Evolutionary conservation across 2,329 filamentous ascomycete genomes (phyloP), one percentile per base, ranked within the genome.

Genomic region (Fusarium continuum): DNA sequence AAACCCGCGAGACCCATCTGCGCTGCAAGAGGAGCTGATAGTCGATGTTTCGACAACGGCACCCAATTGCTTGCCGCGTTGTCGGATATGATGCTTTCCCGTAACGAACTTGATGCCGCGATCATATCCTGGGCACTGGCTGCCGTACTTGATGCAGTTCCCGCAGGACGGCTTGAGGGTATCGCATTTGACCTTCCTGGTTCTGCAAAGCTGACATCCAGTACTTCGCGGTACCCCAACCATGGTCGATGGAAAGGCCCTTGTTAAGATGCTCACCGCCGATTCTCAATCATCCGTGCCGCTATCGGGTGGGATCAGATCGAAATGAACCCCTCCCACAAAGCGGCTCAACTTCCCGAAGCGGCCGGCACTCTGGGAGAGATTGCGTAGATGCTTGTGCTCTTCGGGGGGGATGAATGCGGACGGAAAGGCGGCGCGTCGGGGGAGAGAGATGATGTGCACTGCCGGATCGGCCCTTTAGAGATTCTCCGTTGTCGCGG

Each of bases 151-250:
- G 48, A 68, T 55, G 65, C 78, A 80, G 47, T 79, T 80, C 20
- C 67, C 70, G 50, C 78, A 79, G 48, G 68, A 71, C 10, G 80
- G 81, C 10, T 73, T 75, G 19, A 61, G 70, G 67, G 82, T 75
- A 65, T 83, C 81, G 59, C 82, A 83, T 72, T 80, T 77, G 55
- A 79, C 74, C 41, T 75, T 75, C 50, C 78, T 73, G 67, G 74
- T 76, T 55, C 76, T 73, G 68, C 78, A 79, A 32, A 79, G 70
- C 49, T 73, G 72, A 64, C 78, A 80, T 60, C 70, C 72, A 57
- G 69, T 75, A 61, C 73, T 78, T 35, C 75, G 73, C 45, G 75
- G 74, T 26, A 78, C 73, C 20, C 77, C 76, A 40, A 77, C 76
- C 76, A 78, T 76, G 29, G 23, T 31, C 29, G 64, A 40, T 67